These are phyloP conservation scores for Alloteropsis semialata DNA, from an alignment of 176 grass and related monocot genomes.

Conservation along the genomic window DNA sequence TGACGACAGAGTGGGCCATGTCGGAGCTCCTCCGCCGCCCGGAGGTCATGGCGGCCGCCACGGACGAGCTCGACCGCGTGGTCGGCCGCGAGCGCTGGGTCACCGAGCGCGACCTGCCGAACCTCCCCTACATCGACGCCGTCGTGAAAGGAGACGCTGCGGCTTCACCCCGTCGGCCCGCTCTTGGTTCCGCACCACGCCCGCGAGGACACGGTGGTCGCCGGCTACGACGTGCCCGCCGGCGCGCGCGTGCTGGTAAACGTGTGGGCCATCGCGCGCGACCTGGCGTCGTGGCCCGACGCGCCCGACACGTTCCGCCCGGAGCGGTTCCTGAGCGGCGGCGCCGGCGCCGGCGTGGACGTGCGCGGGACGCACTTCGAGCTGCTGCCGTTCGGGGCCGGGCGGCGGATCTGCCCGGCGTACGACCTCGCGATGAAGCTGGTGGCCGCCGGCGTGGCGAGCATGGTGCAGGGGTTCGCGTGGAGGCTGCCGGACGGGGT, in stretches of 20 bases:
- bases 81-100: slow-evolving; percentile 35
- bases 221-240: slow-evolving; percentile 57
- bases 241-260: slow-evolving; percentile 57
- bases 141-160: slow-evolving; percentile 68
- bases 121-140: slow-evolving; percentile 63
- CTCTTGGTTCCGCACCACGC: slow-evolving; percentile 53
- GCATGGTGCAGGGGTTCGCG: slow-evolving; percentile 51
- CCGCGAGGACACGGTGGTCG: slow-evolving; percentile 31
- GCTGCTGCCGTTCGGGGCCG: slow-evolving; percentile 62
- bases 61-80: slow-evolving; percentile 55
- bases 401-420: slow-evolving; percentile 66
- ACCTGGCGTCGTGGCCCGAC: slow-evolving; percentile 62
- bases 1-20: slow-evolving; percentile 61
- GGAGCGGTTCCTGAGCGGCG: slow-evolving; percentile 37
- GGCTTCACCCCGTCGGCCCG: slow-evolving; percentile 56
- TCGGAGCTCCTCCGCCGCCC: slow-evolving; percentile 52
- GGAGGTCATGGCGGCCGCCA: slow-evolving; percentile 14
- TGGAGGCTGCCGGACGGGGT: slow-evolving; percentile 48
- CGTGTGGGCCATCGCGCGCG: slow-evolving; percentile 53
- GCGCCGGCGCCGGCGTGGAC: slow-evolving; percentile 13
- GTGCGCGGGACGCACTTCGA: slow-evolving; percentile 56
- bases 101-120: slow-evolving; percentile 38
- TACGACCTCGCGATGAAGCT: slow-evolving; percentile 50
- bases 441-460: slow-evolving; percentile 43
- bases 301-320: slow-evolving; percentile 44